Evolutionary conservation across 2,329 filamentous ascomycete species (phyloP).

Genomic region (Penicillium rolfsii): DNA sequence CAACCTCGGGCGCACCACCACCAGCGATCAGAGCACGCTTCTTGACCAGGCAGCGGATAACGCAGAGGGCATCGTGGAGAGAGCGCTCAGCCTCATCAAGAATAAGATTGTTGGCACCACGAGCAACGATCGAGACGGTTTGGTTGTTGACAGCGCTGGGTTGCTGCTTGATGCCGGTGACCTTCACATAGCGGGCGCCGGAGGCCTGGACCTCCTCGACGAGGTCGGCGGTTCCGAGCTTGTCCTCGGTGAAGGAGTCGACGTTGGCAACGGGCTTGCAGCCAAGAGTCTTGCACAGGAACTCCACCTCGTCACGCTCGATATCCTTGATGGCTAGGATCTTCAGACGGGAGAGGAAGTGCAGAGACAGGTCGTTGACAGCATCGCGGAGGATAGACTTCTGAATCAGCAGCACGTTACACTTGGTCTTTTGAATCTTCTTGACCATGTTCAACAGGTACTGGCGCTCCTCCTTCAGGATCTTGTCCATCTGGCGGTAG

Average conservation of each 20-base stretch:
- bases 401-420: slow-evolving; percentile 96
- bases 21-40: slow-evolving; percentile 99
- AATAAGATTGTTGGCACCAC: slow-evolving; percentile 91
- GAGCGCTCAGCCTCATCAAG: slow-evolving; percentile 96
- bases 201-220: slow-evolving; percentile 88
- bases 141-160: slow-evolving; percentile 62
- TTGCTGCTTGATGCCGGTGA: slow-evolving; percentile 83
- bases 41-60: slow-evolving; percentile 96
- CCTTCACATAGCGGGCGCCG: slow-evolving; percentile 90
- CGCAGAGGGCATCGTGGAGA: slow-evolving; percentile 95
- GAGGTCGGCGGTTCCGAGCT: slow-evolving; percentile 89
- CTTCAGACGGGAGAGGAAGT: slow-evolving; percentile 96
- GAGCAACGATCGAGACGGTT: slow-evolving; percentile 92
- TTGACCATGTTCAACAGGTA: slow-evolving; percentile 99
- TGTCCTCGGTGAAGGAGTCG: slow-evolving; percentile 98
- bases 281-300: slow-evolving; percentile 98
- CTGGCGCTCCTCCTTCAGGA: slow-evolving; percentile 96
- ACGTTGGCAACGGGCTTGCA: slow-evolving; percentile 99
- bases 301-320: slow-evolving; percentile 97
- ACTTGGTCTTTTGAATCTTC: slow-evolving; percentile 99
- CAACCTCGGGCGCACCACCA: slow-evolving; percentile 93
- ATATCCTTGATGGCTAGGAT: slow-evolving; percentile 97
- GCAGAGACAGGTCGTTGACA: slow-evolving; percentile 94
- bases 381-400: slow-evolving; percentile 98
- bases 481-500: slow-evolving; percentile 99